Base-by-base conservation (phyloP, 768 basidiomycete genomes). In the Suillus spraguei region DNA sequence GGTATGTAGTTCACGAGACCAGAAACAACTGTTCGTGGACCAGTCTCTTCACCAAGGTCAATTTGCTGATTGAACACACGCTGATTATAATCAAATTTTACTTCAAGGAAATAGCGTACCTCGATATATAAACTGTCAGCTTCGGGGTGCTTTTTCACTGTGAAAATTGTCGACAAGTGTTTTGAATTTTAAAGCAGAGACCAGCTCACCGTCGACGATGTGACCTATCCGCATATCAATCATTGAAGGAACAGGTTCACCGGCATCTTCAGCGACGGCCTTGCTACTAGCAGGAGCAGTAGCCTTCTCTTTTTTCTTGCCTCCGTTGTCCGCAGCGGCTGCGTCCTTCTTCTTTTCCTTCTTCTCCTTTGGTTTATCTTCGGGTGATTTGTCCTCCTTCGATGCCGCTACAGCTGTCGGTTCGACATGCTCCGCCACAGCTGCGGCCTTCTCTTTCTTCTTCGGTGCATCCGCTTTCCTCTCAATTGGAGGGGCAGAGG, bases 91-190 rank as follows among this genome's bases (percentile, higher is more conserved):
- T 20, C 11, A 9, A 52, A 20, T 11, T 33, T 36, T 39, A 35
- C 17, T 60, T 17, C 36, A 41, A 39, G 55, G 35, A 33, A 44
- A 60, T 47, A 13, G 63, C 80, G 41, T 71, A 88, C 92, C 84
- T 99, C 97, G 65, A 99, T 86, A 72, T 99, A 99, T n/a, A 99
- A 84, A 58, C 94, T 88, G 71, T 99, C 97, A 3, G 97, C 97
- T 71, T 99, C 97, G 17, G 97, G 97, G 73, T 99, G 97, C 70
- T 92, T 94, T 78, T 87, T 88, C 70, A 99, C 97, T 97, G 71
- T 67, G 61, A 33, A 62, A 24, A 53, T 60, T 56, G 28, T 17
- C 5, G 33, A 35, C n/a, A 1, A 41, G 24, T 32, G 10, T 17
- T 41, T 11, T 3, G 13, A 13, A 58, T 32, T 28, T 3, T 17